Base-by-base conservation (phyloP, 768 basidiomycete genomes). In the Hydnum rufescens region DNA sequence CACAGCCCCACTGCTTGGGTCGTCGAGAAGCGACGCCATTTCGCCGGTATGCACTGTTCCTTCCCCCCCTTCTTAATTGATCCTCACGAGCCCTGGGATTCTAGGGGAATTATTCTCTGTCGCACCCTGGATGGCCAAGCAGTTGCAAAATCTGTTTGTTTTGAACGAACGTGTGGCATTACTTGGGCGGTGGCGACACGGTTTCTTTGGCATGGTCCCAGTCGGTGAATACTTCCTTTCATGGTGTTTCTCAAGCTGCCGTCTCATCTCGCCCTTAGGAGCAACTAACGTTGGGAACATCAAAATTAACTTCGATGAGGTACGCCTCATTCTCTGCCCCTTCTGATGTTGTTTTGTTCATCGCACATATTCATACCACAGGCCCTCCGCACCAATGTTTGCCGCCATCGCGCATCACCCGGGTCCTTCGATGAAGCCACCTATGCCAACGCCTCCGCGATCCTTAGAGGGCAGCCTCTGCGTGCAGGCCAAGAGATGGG, bases 201-300 rank as follows among this genome's bases (percentile, higher is more conserved):
- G 95, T 1, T 96, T 96, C 72, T 99, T 95, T 64, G 71, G 82
- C 26, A 96, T 96, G 89, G 78, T 95, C 0, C 95, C 95, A 5
- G 93, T 99, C 28, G 95, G 95, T 32, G 48, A 26, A 49, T 57
- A 34, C 13, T 13, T 13, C 26, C 16, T 13, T 23, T n/a, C 44
- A 16, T 8, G 13, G 36, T 22, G 22, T 47, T 23, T 47, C 13
- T 47, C 44, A 8, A 47, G 4, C 19, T 57, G 22, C 13, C 36
- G 22, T 32, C 32, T 22, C 4, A 18, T 32, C 19, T 5, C 32
- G n/a, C n/a, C n/a, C n/a, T n/a, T 28, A 54, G 47, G 57, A 2
- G 95, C 95, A 2, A 97, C 93, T 6, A 97, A 99, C 64, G 95
- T 97, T 50, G 95, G 95, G 3, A 84, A 80, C 57, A 97, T 99